Evolutionary conservation across 2,329 filamentous ascomycete genomes (phyloP).

Genomic region (Dactylonectria macrodidyma): DNA sequence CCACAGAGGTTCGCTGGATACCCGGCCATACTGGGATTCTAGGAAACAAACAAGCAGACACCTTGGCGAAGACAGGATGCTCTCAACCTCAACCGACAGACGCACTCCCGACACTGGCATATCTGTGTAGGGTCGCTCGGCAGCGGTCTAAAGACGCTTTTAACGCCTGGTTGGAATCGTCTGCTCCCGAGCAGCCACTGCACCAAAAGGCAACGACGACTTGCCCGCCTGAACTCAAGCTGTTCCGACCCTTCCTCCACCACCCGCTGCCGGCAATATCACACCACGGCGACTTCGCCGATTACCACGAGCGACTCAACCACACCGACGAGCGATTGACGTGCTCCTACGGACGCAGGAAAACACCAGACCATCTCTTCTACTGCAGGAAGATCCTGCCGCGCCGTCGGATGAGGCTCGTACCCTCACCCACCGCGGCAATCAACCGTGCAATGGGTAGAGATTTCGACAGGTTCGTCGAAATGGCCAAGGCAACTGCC

Average conservation of each 20-base stretch:
- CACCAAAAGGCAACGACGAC: constrained; percentile 11
- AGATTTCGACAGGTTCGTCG: no score
- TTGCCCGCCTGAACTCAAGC: constrained; percentile 13
- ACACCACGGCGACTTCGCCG: constrained; percentile 12
- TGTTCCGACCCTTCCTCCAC: constrained; percentile 1
- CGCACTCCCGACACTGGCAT: constrained; percentile 16
- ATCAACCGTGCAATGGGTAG: no score
- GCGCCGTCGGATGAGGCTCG: background rate
- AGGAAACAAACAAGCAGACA: no score
- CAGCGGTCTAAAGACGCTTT: constrained; percentile 13
- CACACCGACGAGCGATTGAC: background rate
- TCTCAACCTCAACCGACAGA: background rate
- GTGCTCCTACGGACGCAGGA: no score
- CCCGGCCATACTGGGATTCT: no score
- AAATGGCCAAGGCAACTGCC: no score
- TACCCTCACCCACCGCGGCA: no score
- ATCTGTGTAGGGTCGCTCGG: constrained; percentile 10
- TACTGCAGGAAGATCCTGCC: no score
- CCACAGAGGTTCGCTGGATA: background rate
- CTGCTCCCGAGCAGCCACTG: constrained; percentile 11
- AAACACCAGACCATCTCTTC: no score
- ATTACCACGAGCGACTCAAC: constrained; percentile 9
- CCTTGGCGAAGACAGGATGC: background rate
- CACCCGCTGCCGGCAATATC: constrained; percentile 17
- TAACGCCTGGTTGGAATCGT: background rate